Conservation (phyloP, 2,329 filamentous ascomycete genomes). For the Microsporum audouinii region DNA sequence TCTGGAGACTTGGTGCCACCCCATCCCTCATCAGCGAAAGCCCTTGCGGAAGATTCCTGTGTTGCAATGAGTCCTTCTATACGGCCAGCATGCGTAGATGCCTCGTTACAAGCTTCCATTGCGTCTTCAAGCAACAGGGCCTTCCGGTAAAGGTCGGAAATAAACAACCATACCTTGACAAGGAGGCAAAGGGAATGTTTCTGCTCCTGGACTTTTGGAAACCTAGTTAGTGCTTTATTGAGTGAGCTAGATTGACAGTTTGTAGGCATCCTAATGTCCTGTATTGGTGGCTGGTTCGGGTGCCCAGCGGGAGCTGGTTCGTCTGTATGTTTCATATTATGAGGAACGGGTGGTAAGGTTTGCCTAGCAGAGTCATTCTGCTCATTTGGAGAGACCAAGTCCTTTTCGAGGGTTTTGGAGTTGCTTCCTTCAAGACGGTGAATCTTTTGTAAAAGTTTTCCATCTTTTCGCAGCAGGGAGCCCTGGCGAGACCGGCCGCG, state of each 20-base stretch:
- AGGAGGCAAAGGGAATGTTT: constrained; percentile 50
- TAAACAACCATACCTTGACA: constrained; percentile 77
- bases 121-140: constrained; percentile 71
- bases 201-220: constrained; percentile 41
- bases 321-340: constrained; percentile 29
- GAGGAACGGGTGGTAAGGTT: constrained; percentile 24
- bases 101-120: constrained; percentile 68
- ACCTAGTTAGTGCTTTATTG: constrained; percentile 36
- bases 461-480: constrained; percentile 7
- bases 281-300: constrained; percentile 32
- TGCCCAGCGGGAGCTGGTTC: constrained; percentile 28
- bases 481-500: constrained; percentile 12
- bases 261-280: constrained; percentile 31
- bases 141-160: constrained; percentile 75
- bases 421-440: constrained; percentile 26
- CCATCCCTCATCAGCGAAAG: constrained; percentile 59
- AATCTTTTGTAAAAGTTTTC: constrained; percentile 17
- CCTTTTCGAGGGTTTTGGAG: constrained; percentile 18
- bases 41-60: constrained; percentile 51
- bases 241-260: constrained; percentile 30
- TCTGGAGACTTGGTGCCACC: constrained; percentile 70
- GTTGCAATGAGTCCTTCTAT: constrained; percentile 57
- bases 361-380: constrained; percentile 16
- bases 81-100: constrained; percentile 58
- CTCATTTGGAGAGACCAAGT: neutral